Conservation (phyloP, 441 rosid species). For the Pelargonium fulgidum region DNA sequence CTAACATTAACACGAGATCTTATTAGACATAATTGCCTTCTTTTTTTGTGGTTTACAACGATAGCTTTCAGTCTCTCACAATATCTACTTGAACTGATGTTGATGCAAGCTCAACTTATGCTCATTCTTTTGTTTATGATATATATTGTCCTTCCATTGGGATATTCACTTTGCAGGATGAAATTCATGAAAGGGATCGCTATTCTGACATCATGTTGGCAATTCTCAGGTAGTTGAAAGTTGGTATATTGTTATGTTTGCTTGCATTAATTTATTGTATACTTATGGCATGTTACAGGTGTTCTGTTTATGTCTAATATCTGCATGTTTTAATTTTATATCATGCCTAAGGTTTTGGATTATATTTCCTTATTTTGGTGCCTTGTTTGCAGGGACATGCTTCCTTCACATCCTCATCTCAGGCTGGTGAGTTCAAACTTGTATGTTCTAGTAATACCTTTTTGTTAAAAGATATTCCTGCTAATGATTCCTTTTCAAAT, state of each 20-base stretch:
- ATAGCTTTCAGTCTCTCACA: not conserved
- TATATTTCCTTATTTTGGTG: conserved; percentile 18
- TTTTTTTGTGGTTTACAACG: not conserved
- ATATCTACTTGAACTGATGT: not conserved
- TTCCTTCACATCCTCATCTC: conserved; percentile 70
- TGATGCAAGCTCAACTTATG: not conserved
- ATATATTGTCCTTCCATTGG: conserved; percentile 4
- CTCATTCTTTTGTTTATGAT: conserved; percentile 3
- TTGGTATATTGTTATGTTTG: conserved; percentile 17
- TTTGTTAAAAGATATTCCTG: not conserved
- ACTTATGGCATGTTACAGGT: too few relatives aligned
- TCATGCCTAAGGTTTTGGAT: not conserved
- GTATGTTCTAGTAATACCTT: conserved; percentile 14
- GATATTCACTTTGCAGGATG: conserved; percentile 53
- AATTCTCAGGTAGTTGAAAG: conserved; percentile 58
- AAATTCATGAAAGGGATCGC: conserved; percentile 96
- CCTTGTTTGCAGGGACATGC: conserved; percentile 71
- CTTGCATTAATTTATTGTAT: not conserved
- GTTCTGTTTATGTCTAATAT: too few relatives aligned
- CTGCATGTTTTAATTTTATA: not conserved
- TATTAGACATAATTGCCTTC: too few relatives aligned
- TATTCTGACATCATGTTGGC: conserved; percentile 89
- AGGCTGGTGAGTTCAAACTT: conserved; percentile 71
- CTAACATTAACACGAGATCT: too few relatives aligned
- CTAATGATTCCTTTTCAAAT: conserved; percentile 7